Base-by-base conservation (phyloP, 192 early-diverging fungal species). In the Haplosporangium gracile region DNA sequence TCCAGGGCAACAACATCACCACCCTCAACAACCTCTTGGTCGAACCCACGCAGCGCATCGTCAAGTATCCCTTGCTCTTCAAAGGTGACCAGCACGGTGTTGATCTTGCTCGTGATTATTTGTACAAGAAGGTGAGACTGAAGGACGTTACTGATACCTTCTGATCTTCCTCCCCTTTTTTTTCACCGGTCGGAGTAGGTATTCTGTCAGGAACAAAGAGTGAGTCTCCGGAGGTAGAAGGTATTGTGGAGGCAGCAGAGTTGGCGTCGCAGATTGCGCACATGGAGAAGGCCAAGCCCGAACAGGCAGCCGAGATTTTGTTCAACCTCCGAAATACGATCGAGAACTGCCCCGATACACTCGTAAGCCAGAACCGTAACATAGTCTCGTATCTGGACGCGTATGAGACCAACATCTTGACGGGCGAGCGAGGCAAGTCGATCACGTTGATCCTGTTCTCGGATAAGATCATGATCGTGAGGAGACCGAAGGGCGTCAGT, bases 381-480 rank as follows among this genome's bases (percentile, higher is more conserved):
- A 51, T 72, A 39, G 39, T 82, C 11, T 32, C 76, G 4, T 84
- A 78, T 49, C 36, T 84, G 26, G 82, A 84, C 70, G 77, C 77
- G 0, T 79, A 43, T 42, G 82, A 84, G 20, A 79, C 82, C 1
- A 84, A 84, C 32, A 18, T 84, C 8, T 32, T 84, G 49, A 79
- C 77, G n/a, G 82, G 82, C 0, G 82, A 84, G 53, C 53, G 55
- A 20, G 82, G 82, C 11, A 84, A 74, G 29, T 47, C 82, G 0
- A 84, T 84, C 6, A 74, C 76, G 0, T 1, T 84, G 38, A 84
- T 84, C 39, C 15, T 84, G n/a, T 79, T 84, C 55, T 75, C 82
- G 11, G 82, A 84, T 68, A 84, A 84, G 74, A 36, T 84, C 68
- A 84, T 84, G 82, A 79, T 84, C 9, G 77, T 79, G 34, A 36